Percentiles rank a stretch among this genome's conserved stretches.
Evolutionary conservation across 331 rosid genomes (phyloP).

Genomic region (Quercus tomentella): DNA sequence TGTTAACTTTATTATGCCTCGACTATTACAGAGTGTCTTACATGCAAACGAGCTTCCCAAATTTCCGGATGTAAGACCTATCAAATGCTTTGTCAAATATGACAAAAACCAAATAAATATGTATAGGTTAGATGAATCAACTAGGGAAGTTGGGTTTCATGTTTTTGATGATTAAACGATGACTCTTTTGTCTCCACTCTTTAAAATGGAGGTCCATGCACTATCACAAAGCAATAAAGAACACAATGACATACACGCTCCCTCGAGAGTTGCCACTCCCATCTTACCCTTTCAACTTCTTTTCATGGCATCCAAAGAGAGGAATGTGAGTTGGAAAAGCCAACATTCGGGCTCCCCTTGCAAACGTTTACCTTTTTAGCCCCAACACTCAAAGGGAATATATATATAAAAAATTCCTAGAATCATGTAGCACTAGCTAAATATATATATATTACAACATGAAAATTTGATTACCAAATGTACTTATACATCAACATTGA

Average conservation of each 20-base stretch:
- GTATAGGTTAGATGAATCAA: neutral
- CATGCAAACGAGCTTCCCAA: neutral
- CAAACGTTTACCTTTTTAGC: neutral
- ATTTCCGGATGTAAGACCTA: neutral
- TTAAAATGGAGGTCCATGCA: slow-evolving; percentile 48
- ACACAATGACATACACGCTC: slow-evolving; percentile 41
- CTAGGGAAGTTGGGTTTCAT: slow-evolving; percentile 4
- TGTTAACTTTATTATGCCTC: neutral
- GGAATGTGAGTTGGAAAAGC: neutral
- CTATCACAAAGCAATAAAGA: slow-evolving; percentile 46
- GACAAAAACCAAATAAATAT: neutral
- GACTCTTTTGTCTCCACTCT: slow-evolving; percentile 74
- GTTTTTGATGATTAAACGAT: slow-evolving; percentile 47
- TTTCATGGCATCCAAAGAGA: slow-evolving; percentile 68
- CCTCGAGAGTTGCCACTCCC: slow-evolving; percentile 43
- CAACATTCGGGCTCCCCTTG: neutral
- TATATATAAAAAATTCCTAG: neutral
- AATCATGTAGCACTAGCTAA: neutral
- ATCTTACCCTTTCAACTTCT: slow-evolving; percentile 32
- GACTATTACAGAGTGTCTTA: neutral
- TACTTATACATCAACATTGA: neutral
- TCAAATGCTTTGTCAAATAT: slow-evolving; percentile 2
- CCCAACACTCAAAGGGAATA: neutral
- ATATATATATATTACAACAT: neutral
- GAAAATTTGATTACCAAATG: neutral